Base-by-base conservation (phyloP, 2,329 filamentous ascomycete species). In the Geosmithia putterillii region DNA sequence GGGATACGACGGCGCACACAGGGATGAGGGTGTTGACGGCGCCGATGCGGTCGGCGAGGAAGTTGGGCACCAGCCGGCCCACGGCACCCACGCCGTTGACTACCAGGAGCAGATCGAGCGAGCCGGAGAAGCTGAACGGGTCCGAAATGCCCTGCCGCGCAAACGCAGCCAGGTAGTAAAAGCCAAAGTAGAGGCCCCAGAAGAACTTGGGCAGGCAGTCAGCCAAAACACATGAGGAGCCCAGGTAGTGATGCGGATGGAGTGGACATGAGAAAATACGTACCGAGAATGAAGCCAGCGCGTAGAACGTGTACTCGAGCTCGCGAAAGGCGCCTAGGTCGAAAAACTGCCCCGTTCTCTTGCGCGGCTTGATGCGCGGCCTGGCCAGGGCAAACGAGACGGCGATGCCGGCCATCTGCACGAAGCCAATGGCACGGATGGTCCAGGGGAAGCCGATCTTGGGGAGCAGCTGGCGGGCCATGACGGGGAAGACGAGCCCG, bases 11-110 rank as follows among this genome's bases (percentile, higher is more conserved):
- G 23, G 61, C 41, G 1, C 59, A 58, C 9, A 58, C 57, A 1
- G 78, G 67, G 32, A 76, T 63, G 46, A 81, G 63, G 23, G 77
- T 60, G 54, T 79, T 83, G 45, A 84, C 55, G 0, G 74, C 66
- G 1, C 80, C 80, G 23, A 62, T 42, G 9, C 57, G 56, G 61
- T 82, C 78, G 4, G 78, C 76, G 6, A 79, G 49, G 48, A 69
- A 61, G 52, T 71, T 76, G 1, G 76, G 76, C 1, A 76, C 50
- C 10, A 81, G 43, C 1, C 79, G 71, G n/a, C 75, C 76, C 3
- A 72, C 45, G 9, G 73, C 45, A 2, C 78, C 76, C n/a, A 77
- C 64, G 22, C 72, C 76, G 57, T 83, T 84, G 53, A 81, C 62
- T 15, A 82, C 61, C 15, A 83, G 64, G 15, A 84, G 61, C 9